Conservation (phyloP, 1,139 yeast genomes). For the Magnusiomyces fungicola region DNA sequence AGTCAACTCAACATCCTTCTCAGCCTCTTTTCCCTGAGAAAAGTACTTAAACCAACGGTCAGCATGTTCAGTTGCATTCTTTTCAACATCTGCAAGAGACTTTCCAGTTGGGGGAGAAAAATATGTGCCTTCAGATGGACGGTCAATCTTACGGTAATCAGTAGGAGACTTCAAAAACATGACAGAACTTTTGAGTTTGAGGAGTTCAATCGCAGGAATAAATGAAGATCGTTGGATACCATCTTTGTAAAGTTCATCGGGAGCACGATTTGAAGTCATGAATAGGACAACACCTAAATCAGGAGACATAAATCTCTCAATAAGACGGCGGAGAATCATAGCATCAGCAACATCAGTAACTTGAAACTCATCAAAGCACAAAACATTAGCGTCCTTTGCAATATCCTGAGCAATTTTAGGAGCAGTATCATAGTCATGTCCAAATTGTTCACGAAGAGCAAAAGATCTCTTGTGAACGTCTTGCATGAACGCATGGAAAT, state of each 20-base stretch:
- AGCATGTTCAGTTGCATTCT: conserved; percentile 57
- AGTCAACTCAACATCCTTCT: conserved; percentile 37
- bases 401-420: conserved; percentile 81
- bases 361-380: conserved; percentile 88
- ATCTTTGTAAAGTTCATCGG: conserved; percentile 84
- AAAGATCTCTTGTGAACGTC: conserved; percentile 82
- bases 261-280: conserved; percentile 93
- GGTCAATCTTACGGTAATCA: conserved; percentile 83
- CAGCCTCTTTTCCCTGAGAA: conserved; percentile 43
- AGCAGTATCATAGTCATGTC: conserved; percentile 69
- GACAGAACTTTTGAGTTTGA: conserved; percentile 68
- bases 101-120: conserved; percentile 52
- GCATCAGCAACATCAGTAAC: conserved; percentile 99
- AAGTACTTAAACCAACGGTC: conserved; percentile 75
- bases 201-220: conserved; percentile 80
- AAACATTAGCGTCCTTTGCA: conserved; percentile 63
- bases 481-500: conserved; percentile 97
- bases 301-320: conserved; percentile 52
- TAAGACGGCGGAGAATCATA: conserved; percentile 75
- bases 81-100: conserved; percentile 40
- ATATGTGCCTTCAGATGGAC: conserved; percentile 76
- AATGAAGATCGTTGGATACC: conserved; percentile 90
- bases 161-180: conserved; percentile 82
- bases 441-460: conserved; percentile 55
- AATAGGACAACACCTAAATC: conserved; percentile 79